These are phyloP conservation scores for Cryptococcus deneoformans DNA, from an alignment of 1,284 basidiomycete species.

Conservation along the genomic window DNA sequence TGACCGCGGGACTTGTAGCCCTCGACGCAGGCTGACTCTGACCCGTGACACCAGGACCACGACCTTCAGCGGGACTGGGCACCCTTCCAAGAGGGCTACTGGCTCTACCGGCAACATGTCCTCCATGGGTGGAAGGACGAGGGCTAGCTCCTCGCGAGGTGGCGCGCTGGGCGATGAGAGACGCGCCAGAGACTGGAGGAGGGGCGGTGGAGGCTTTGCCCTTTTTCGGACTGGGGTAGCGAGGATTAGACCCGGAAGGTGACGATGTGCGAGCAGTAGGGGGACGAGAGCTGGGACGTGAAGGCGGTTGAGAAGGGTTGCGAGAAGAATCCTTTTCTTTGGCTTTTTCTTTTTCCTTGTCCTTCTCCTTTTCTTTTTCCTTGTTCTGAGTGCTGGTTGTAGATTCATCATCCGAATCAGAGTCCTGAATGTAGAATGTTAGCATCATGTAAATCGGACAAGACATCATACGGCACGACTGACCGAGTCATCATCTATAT, in stretches of 20 bases:
- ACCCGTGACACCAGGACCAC: slow-evolving; percentile 5
- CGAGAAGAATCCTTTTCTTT: slow-evolving; percentile 7
- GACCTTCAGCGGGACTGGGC: slow-evolving; percentile 10
- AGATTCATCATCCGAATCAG: slow-evolving; percentile 17
- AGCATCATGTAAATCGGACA: background rate
- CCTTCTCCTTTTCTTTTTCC: slow-evolving; percentile 25
- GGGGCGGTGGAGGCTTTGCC: slow-evolving; percentile 34
- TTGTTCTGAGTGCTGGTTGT: slow-evolving; percentile 19
- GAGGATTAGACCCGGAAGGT: slow-evolving; percentile 18
- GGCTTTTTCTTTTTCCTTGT: slow-evolving; percentile 11
- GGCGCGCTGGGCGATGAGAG: slow-evolving; percentile 40
- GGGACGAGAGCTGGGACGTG: slow-evolving; percentile 29
- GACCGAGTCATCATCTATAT: slow-evolving; percentile 23
- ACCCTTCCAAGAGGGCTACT: slow-evolving; percentile 15
- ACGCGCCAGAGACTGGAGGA: slow-evolving; percentile 35
- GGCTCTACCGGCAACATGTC: slow-evolving; percentile 11
- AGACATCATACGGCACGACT: background rate
- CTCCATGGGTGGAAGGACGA: slow-evolving; percentile 19
- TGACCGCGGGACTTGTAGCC: slow-evolving; percentile 13
- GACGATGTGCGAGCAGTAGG: slow-evolving; percentile 18
- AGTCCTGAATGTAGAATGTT: slow-evolving; percentile 10
- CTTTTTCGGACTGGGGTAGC: slow-evolving; percentile 13
- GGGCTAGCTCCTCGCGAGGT: slow-evolving; percentile 34
- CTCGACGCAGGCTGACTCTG: slow-evolving; percentile 3
- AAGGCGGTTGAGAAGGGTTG: slow-evolving; percentile 15